Base-by-base conservation (phyloP, 2,329 filamentous ascomycete genomes). In the Exophiala bonariae region DNA sequence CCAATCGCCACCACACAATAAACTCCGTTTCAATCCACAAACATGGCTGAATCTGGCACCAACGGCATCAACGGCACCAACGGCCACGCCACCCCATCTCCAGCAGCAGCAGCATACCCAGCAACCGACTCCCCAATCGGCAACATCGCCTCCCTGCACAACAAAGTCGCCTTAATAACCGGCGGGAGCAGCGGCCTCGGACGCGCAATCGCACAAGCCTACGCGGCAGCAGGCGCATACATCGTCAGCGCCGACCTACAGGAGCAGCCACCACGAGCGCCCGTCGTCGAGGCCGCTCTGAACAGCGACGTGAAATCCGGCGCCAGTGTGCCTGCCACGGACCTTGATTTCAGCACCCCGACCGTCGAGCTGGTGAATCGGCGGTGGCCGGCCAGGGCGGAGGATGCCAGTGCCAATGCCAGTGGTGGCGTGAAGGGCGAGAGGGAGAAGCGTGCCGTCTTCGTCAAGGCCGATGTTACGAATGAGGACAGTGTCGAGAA, bases 111-210 rank as follows among this genome's bases (percentile, higher is more conserved):
- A 18, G 10, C 9, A 8, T 37, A 19, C 19, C 35, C 35, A 8
- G 10, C 17, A 4, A 7, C 35, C 4, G 17, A 37, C 18, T 37
- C 35, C 4, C 35, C 35, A 7, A 37, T 40, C 10, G 44, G 44
- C 41, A 54, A 54, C 44, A 54, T 54, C 26, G 48, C 41, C n/a
- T 40, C 39, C 2, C 45, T 54, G 1, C 41, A 60, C 4, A 52
- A 66, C 20, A 68, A 68, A 52, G 61, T 70, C 5, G 64, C 64
- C 18, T 67, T 77, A 18, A 63, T 77, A 4, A 76, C 74, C 0
- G 74, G 74, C 9, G 61, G 70, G 2, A 75, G 73, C 0, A 74
- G 72, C 0, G 74, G 74, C 2, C 58, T 77, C 0, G 73, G 75
- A 1, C 65, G 74, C 3, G 68, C 72, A 1, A 77, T 78, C n/a